phyloP scores from a whole-genome alignment of 257 asterid genomes.

The Nicotiana sylvestris region DNA sequence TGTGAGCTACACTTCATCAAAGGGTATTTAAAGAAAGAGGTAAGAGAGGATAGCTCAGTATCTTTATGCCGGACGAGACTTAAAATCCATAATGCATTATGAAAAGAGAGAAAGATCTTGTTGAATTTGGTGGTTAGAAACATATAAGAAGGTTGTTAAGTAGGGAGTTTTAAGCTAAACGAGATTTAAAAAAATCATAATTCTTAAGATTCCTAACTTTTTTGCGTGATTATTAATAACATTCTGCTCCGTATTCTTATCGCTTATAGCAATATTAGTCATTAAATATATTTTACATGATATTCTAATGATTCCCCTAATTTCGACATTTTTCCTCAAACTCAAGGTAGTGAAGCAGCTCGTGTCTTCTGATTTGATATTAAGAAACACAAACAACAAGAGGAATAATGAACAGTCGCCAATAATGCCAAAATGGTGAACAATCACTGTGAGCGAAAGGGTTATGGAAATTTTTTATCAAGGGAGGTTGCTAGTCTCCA shows the following conservation, averaged over 20 bases:
- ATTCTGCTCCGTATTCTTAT: background rate
- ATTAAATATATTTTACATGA: background rate
- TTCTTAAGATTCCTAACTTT: background rate
- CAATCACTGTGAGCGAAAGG: background rate
- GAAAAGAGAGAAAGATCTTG: background rate
- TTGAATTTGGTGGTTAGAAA: background rate
- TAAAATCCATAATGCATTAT: background rate
- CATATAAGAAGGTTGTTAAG: background rate
- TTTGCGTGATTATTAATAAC: background rate
- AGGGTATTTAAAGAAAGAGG: background rate
- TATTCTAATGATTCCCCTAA: background rate
- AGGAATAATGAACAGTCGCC: background rate
- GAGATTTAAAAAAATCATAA: background rate
- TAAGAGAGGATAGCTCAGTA: background rate
- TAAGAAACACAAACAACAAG: background rate
- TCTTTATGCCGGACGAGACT: background rate
- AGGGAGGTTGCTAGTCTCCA: background rate
- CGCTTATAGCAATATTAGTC: background rate
- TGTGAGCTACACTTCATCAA: background rate
- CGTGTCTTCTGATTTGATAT: background rate
- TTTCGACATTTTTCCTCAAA: background rate
- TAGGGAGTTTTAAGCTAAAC: background rate
- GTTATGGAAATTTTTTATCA: background rate
- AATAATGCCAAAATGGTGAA: background rate
- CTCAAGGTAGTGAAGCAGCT: background rate